Evolutionary conservation across 2,329 filamentous ascomycete genomes (phyloP), one percentile per base, ranked within the genome.

Genomic region (Phyllosticta citrichinensis): DNA sequence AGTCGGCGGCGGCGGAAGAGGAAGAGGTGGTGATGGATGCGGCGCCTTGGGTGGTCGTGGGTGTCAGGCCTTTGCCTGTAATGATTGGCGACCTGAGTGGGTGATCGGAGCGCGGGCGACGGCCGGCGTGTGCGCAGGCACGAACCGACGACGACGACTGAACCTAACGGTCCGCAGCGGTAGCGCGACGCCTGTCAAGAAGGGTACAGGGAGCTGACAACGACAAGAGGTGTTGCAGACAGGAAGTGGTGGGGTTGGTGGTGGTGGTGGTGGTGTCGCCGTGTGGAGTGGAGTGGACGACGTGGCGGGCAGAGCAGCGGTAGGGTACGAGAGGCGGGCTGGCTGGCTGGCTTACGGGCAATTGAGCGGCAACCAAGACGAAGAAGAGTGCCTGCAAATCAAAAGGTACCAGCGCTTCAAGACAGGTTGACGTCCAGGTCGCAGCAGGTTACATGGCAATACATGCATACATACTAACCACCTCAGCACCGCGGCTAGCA

Each of bases 11-110:
- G 33, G 33, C 6, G 53, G 60, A 53, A 63, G 59, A 62, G 62
- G 24, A 64, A 63, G 65, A 63, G 64, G 59, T 62, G 66, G 62
- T 66, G 65, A 64, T 63, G 59, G 67, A 60, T 65, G 68, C 64
- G 64, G 63, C 65, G 64, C 66, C 63, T 67, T 60, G 58, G 33
- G 33, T 40, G 33, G 33, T 30, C 2, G 27, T 52, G 51, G 51
- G 51, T 11, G 10, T 52, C n/a, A 24, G 51, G 51, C 22, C 58
- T 54, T 54, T 56, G 58, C 54, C 54, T 50, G 51, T 27, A 11
- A 54, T 54, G 58, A 61, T 61, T 61, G 58, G 58, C 58, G 54
- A 22, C 22, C 22, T 22, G 22, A 40, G 33, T 40, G 33, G 33
- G 33, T 40, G 33, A 40, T 40, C 33, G 33, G 33, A 40, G 33